A percentile compares a stretch with the other conserved stretches of the same genome.
Evolutionary conservation across 1,139 yeast genomes (phyloP).

Genomic region (Hansenula lynferdii): DNA sequence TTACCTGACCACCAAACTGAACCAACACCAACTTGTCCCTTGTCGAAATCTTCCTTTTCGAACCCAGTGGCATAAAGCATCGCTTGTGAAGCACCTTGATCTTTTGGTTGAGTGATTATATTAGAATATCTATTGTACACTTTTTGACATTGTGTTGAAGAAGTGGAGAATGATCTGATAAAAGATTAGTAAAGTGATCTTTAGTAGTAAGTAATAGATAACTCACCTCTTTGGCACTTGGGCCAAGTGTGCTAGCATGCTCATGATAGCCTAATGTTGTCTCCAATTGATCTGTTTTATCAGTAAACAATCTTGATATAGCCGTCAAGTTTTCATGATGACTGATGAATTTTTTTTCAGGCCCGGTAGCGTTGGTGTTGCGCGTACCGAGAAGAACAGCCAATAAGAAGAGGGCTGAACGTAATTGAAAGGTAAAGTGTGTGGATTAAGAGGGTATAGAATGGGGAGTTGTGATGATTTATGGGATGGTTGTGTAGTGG

Average conservation of each 20-base stretch:
- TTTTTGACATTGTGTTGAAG: constrained; percentile 23
- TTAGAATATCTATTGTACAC: constrained; percentile 81
- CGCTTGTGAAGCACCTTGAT: constrained; percentile 99
- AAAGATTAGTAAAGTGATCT: no score
- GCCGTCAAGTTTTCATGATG: neutral
- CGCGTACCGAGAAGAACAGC: constrained; percentile 9
- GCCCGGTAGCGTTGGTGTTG: constrained; percentile 3
- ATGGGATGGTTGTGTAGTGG: no score
- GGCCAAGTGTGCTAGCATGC: constrained; percentile 5
- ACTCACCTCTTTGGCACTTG: constrained; percentile 6
- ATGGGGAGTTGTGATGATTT: no score
- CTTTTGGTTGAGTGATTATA: constrained; percentile 81
- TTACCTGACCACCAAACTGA: constrained; percentile 99
- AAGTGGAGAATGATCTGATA: constrained; percentile 18
- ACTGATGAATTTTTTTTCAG: constrained; percentile 2
- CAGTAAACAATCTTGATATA: no score
- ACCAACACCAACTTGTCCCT: constrained; percentile 93
- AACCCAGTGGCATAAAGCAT: constrained; percentile 98
- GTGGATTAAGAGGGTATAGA: no score
- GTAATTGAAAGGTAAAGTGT: no score
- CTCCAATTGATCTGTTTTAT: no score
- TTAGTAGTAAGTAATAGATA: constrained; percentile 2
- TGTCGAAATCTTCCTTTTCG: constrained; percentile 67
- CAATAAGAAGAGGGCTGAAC: constrained; percentile 15
- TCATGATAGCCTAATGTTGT: constrained; percentile 1